Evolutionary conservation across 208 protist species (phyloP), one percentile per base, ranked within the genome.

Genomic region (Tritrichomonas foetus): DNA sequence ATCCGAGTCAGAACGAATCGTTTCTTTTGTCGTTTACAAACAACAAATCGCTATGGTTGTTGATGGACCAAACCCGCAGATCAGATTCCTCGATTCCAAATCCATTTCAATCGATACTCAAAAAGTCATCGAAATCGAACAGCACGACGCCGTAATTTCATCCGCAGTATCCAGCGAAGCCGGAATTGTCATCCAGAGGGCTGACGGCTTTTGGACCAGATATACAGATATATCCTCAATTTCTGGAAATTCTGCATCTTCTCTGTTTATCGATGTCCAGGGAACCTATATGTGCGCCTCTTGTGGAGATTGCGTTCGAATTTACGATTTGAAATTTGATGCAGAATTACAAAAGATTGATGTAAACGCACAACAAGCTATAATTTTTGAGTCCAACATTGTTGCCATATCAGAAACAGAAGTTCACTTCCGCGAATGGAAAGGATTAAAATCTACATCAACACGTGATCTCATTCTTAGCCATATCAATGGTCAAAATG

Each of bases 321-420:
- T 89, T 25, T 89, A 33, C 27, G 78, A 89, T 36, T 39, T 89
- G 0, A 89, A 89, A 30, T 89, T 89, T 36, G 78, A 89, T 89
- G 78, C 78, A 20, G 78, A 89, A 57, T 39, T 89, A 1, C 78
- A 89, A 89, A 53, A 57, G 0, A 8, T 89, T 39, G 47, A 89
- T 20, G 47, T 57, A 39, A 25, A 13, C 8, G 33, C 78, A 33
- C 13, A 57, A 9, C 16, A 57, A 8, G 27, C 47, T 39, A 53
- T 44, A 20, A 25, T 89, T 39, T 89, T 89, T 50, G 0, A 44
- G 9, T 39, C 9, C 0, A 53, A 33, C 33, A 89, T 89, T 39
- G 47, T 57, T 57, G 30, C 47, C 5, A n/a, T 47, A n/a, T 36
- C 33, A 39, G 78, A 50, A 0, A 44, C n/a, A 16, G 78, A 53